Conservation (phyloP, 805 yeast genomes). For the Blastobotrys mokoenaii region DNA sequence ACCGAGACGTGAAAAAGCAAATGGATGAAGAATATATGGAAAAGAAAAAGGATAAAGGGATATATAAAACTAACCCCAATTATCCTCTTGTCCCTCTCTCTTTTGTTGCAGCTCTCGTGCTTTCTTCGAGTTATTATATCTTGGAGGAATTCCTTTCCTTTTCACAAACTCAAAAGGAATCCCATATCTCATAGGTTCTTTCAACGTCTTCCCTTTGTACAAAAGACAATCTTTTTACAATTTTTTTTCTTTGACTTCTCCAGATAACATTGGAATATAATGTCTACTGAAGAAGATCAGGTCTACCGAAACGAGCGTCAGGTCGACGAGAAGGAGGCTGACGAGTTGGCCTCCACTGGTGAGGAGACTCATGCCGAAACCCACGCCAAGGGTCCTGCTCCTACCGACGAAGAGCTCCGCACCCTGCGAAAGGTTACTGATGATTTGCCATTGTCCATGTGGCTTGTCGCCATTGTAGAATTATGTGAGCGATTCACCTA, state of each 20-base stretch:
- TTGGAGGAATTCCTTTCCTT: too few species aligned
- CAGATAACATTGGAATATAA: too few species aligned
- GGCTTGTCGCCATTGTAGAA: constrained; percentile 63
- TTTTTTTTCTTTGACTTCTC: neutral
- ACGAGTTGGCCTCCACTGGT: neutral
- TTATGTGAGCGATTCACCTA: constrained; percentile 75
- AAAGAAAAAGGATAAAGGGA: too few species aligned
- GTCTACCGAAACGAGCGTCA: neutral
- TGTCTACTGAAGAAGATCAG: too few species aligned
- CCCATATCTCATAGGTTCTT: neutral
- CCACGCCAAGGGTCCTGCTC: constrained; percentile 20
- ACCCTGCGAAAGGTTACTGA: constrained; percentile 48
- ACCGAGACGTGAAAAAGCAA: too few species aligned
- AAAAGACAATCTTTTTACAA: neutral
- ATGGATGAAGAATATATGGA: too few species aligned
- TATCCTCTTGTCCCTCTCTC: too few species aligned
- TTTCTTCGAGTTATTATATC: too few species aligned
- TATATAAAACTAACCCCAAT: too few species aligned
- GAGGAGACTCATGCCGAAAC: neutral
- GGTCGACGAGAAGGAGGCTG: neutral
- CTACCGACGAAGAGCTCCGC: constrained; percentile 47
- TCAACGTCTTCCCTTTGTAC: too few species aligned
- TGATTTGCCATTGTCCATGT: constrained; percentile 44
- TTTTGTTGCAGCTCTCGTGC: too few species aligned
- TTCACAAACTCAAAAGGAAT: too few species aligned